A percentile compares a stretch with the other conserved stretches of the same genome.
phyloP scores from a whole-genome alignment of 495 filamentous ascomycete genomes.

The Penicillium cosmopolitanum region DNA sequence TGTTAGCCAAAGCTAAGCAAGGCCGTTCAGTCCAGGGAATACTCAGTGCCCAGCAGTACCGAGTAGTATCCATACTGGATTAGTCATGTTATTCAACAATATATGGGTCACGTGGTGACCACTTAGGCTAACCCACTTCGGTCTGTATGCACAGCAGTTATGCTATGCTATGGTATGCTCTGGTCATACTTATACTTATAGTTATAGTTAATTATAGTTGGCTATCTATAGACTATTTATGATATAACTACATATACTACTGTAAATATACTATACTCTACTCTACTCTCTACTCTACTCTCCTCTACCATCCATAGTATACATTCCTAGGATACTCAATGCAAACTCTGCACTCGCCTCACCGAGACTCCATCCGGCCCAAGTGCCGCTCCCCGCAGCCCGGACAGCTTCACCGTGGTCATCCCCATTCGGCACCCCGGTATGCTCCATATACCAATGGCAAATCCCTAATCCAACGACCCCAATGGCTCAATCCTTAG shows the following conservation, averaged over 20 bases:
- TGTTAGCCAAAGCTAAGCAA: background rate
- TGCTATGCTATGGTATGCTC: too few species aligned
- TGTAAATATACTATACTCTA: background rate
- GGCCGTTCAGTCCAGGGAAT: background rate
- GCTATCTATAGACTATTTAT: too few species aligned
- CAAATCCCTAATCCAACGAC: conserved; percentile 14
- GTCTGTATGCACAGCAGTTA: too few species aligned
- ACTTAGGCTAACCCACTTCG: too few species aligned
- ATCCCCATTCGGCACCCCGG: conserved; percentile 21
- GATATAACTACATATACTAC: too few species aligned
- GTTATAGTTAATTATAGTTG: too few species aligned
- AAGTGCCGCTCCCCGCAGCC: conserved; percentile 30
- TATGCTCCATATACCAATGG: conserved; percentile 4
- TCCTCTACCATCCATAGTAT: background rate
- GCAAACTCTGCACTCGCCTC: conserved; percentile 25
- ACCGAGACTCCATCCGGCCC: conserved; percentile 48
- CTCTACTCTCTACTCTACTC: background rate
- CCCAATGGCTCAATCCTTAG: conserved; percentile 32
- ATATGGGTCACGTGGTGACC: too few species aligned
- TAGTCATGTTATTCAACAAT: too few species aligned
- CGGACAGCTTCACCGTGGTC: conserved; percentile 38
- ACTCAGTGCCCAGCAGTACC: background rate
- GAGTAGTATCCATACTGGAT: too few species aligned
- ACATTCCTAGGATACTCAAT: background rate
- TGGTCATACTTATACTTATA: too few species aligned